phyloP scores from a whole-genome alignment of 2,329 filamentous ascomycete genomes.

The Penicillium thymicola region DNA sequence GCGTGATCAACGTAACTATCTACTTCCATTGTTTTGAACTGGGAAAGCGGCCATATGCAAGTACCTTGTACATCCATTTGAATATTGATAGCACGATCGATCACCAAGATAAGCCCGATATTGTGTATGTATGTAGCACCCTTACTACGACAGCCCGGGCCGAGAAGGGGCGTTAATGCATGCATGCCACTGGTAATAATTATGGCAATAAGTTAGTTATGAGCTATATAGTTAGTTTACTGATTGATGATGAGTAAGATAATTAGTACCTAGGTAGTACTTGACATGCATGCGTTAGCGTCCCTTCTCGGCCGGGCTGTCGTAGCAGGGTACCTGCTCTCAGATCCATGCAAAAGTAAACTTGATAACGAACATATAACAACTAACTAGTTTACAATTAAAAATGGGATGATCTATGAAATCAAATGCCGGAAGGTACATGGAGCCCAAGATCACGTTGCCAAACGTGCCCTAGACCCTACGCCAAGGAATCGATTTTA shows the following conservation, averaged over 20 bases:
- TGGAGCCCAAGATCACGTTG: not conserved
- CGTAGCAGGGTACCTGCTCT: not conserved
- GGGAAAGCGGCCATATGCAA: too few species aligned
- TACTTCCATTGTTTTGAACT: not conserved
- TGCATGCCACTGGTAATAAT: too few species aligned
- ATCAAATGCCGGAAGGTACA: too few species aligned
- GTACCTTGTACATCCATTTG: not conserved
- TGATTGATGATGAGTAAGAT: too few species aligned
- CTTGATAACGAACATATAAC: not conserved
- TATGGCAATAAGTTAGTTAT: too few species aligned
- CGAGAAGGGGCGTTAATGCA: too few species aligned
- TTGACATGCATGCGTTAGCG: too few species aligned
- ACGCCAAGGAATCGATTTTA: not conserved
- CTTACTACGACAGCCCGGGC: too few species aligned
- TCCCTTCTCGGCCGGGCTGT: too few species aligned
- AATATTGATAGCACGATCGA: not conserved
- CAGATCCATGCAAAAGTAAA: not conserved
- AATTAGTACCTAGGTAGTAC: too few species aligned
- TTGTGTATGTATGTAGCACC: too few species aligned
- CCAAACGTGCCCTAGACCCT: conserved; percentile 1
- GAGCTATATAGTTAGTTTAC: too few species aligned
- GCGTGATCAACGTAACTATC: not conserved
- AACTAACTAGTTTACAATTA: not conserved
- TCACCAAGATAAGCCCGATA: not conserved
- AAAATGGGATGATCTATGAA: not conserved